Percentiles rank a stretch among this genome's conserved stretches.
phyloP scores from a whole-genome alignment of 805 yeast genomes.

The Metschnikowia similis region DNA sequence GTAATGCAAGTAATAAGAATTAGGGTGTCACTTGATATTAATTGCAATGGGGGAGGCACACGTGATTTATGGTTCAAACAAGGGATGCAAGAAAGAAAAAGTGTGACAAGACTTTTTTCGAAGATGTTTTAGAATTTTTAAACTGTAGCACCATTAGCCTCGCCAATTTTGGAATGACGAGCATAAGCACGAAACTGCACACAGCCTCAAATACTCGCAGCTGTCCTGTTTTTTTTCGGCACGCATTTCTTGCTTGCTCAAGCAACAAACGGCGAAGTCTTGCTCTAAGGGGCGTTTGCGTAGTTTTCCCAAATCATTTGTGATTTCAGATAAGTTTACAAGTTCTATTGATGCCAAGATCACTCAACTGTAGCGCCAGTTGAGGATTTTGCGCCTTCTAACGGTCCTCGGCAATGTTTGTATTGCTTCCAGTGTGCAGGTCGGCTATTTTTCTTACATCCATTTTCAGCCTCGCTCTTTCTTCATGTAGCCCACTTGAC shows the following conservation, averaged over 20 bases:
- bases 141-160: conserved; percentile 9
- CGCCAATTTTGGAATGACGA: conserved; percentile 17
- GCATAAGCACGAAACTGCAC: conserved; percentile 11
- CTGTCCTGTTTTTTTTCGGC: conserved; percentile 5
- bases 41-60: conserved; percentile 8
- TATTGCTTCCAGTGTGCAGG: conserved; percentile 9
- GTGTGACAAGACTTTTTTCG: conserved; percentile 28
- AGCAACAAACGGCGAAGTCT: conserved; percentile 1
- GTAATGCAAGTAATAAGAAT: not conserved
- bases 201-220: conserved; percentile 8
- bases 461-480: conserved; percentile 5
- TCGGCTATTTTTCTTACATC: conserved; percentile 6
- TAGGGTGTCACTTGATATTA: not conserved
- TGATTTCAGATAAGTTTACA: too few species aligned
- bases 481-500: conserved; percentile 10
- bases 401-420: not conserved
- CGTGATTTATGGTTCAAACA: conserved; percentile 40
- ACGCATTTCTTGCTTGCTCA: conserved; percentile 11
- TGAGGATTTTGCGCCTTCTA: not conserved
- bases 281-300: not conserved
- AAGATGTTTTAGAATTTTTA: conserved; percentile 4
- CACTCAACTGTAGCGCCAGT: not conserved
- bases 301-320: too few species aligned
- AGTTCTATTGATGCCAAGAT: too few species aligned
- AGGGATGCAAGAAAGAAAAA: conserved; percentile 31